These are phyloP conservation scores for Stropharia rugosoannulata DNA, from an alignment of 768 basidiomycete species.

Conservation along the genomic window DNA sequence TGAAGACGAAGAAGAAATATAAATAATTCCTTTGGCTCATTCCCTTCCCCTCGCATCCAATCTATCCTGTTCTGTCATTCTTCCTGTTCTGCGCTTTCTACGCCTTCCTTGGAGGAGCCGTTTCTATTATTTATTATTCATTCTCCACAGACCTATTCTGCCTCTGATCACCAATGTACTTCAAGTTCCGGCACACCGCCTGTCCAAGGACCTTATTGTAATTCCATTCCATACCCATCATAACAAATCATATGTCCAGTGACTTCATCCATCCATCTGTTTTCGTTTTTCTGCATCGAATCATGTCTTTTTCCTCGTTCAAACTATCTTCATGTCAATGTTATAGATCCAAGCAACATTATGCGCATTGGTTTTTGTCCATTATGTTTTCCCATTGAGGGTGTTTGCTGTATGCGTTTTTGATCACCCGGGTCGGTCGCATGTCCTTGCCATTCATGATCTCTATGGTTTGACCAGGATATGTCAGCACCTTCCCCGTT, in stretches of 20 bases:
- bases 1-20: slow-evolving; percentile 10
- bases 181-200: neutral
- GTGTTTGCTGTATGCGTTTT: neutral
- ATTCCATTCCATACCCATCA: slow-evolving; percentile 4
- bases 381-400: neutral
- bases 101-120: neutral
- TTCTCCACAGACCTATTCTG: neutral
- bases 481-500: too few relatives aligned
- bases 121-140: neutral
- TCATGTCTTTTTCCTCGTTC: neutral
- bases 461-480: too few relatives aligned
- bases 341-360: slow-evolving; percentile 3
- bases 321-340: slow-evolving; percentile 5
- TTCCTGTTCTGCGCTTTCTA: neutral
- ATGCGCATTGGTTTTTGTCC: neutral
- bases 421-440: too few relatives aligned
- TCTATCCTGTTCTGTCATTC: neutral
- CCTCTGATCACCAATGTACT: slow-evolving; percentile 4
- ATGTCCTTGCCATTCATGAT: too few relatives aligned
- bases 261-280: neutral
- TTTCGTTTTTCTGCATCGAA: neutral
- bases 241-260: neutral
- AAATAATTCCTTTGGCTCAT: neutral
- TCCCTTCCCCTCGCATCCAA: neutral
- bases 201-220: slow-evolving; percentile 6